A percentile compares a stretch with the other conserved stretches of the same genome.
Conservation (phyloP, 805 yeast genomes). For the Schwanniomyces vanrijiae region DNA sequence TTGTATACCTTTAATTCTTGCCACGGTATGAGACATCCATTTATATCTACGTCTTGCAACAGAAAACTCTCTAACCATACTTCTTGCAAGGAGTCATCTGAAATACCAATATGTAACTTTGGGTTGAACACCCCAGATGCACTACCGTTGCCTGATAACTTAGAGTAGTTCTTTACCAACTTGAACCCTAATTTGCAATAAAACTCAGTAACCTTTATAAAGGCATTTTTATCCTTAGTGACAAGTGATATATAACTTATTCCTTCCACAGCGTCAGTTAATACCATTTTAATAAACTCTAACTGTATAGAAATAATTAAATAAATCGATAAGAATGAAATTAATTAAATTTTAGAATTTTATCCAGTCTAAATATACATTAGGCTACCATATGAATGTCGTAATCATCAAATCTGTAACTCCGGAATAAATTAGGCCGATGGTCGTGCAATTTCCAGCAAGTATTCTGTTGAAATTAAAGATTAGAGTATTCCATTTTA, state of each 20-base stretch:
- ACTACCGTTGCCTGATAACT: conserved; percentile 41
- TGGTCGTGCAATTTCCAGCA: background rate
- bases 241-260: conserved; percentile 63
- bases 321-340: background rate
- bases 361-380: background rate
- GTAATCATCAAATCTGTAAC: background rate
- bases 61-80: conserved; percentile 75
- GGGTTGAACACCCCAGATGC: conserved; percentile 23
- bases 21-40: conserved; percentile 39
- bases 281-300: background rate
- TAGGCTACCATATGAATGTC: background rate
- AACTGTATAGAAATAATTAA: background rate
- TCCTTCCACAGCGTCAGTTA: conserved; percentile 17
- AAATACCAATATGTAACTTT: conserved; percentile 49
- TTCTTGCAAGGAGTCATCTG: conserved; percentile 66
- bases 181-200: conserved; percentile 63
- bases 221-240: conserved; percentile 49
- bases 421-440: conserved; percentile 4
- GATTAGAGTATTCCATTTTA: too few species aligned
- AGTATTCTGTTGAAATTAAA: background rate
- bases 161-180: conserved; percentile 58
- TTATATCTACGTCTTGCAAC: conserved; percentile 33
- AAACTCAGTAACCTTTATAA: conserved; percentile 51
- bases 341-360: background rate
- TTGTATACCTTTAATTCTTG: conserved; percentile 39